Conservation (phyloP, 805 yeast species). For the Metahyphopichia silvanorum region DNA sequence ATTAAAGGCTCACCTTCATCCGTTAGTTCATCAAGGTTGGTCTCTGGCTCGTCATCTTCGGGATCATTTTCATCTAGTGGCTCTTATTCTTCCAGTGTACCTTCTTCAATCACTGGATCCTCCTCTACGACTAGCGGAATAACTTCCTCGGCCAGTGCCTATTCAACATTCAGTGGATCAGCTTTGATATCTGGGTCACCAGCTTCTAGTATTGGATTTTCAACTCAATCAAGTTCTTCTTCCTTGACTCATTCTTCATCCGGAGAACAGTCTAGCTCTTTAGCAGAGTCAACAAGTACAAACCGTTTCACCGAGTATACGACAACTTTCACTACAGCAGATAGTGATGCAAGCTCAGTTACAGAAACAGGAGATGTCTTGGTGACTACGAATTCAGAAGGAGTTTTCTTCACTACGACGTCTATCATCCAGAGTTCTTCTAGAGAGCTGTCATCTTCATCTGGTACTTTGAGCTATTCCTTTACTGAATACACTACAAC, state of each 20-base stretch:
- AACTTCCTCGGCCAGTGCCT: no score
- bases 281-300: no score
- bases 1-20: neutral
- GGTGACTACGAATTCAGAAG: constrained; percentile 10
- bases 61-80: no score
- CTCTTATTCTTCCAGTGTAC: no score
- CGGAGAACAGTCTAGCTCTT: no score
- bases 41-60: no score
- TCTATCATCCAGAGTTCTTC: constrained; percentile 1
- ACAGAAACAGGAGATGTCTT: constrained; percentile 15
- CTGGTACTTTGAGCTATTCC: neutral
- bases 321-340: constrained; percentile 9
- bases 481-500: neutral
- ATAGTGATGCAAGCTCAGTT: constrained; percentile 7
- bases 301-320: constrained; percentile 11
- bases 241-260: neutral
- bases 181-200: neutral
- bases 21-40: no score
- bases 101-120: no score
- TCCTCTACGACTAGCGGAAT: no score
- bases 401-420: constrained; percentile 8
- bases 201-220: no score
- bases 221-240: neutral
- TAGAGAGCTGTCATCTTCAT: neutral
- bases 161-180: no score